Conservation (phyloP, 1,284 basidiomycete genomes). For the Cutaneotrichosporon sp. region DNA sequence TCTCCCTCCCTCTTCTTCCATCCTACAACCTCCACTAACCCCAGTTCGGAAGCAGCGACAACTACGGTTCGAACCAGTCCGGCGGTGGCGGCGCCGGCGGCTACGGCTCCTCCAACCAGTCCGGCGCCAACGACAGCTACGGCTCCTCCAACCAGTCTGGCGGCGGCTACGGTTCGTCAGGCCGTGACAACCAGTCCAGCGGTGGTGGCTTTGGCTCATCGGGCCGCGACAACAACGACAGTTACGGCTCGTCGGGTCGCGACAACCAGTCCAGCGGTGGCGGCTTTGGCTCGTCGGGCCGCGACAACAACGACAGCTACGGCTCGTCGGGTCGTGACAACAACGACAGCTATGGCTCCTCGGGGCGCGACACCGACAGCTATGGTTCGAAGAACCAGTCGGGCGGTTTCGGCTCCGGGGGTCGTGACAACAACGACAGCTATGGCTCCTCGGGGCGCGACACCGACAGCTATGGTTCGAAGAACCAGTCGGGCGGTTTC, state of each 20-base stretch:
- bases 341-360: conserved; percentile 9
- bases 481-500: conserved; percentile 6
- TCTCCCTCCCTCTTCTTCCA: neutral
- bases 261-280: too few species aligned
- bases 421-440: conserved; percentile 13
- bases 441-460: neutral
- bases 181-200: neutral
- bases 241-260: neutral
- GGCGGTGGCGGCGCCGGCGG: too few species aligned
- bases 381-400: neutral
- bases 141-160: neutral
- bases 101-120: conserved; percentile 11
- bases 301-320: conserved; percentile 1
- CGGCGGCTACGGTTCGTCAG: neutral
- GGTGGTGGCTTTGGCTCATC: neutral
- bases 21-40: neutral
- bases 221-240: neutral
- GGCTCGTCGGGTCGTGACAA: conserved; percentile 8
- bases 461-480: conserved; percentile 15
- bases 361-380: neutral
- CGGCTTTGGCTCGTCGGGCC: neutral
- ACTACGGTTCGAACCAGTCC: too few species aligned
- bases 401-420: too few species aligned
- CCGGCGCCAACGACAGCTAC: neutral
- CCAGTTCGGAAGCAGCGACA: neutral